Evolutionary conservation across 2,329 filamentous ascomycete species (phyloP), one percentile per base, ranked within the genome.

Genomic region (Penicillium brevicompactum): DNA sequence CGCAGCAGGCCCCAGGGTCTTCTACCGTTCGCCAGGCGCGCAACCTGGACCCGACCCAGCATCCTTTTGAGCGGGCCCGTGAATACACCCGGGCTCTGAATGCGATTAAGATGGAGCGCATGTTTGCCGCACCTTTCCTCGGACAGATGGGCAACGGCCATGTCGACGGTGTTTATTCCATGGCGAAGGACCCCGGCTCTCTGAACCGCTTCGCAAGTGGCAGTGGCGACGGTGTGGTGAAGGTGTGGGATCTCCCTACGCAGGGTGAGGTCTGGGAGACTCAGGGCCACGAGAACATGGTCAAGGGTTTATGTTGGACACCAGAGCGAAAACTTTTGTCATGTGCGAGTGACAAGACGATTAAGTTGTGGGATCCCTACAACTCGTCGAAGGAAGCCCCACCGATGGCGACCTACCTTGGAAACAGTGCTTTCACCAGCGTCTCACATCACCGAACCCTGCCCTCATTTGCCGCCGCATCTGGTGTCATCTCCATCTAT

Each of bases 341-440:
- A 1, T 97, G 92, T 70, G 92, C 90, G 5, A 87, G 86, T 57
- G 94, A 99, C 75, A 86, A 87, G 63, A 89, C 90, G 4, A 84
- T 97, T 68, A 96, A 97, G 74, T 80, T 99, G 31, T 97, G 90
- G 76, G 92, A 97, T 67, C 92, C 93, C 1, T 95, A 95, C 73
- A 87, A 89, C 71, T 87, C 87, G 7, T 74, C 84, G 18, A 82
- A 82, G 56, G 85, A 87, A 49, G 79, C 87, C 13, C 80, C 86
- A n/a, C 92, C 92, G 0, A 77, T 90, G 50, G 87, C 90, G 32
- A 95, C 91, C 16, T 97, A 91, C 82, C 84, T 96, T 10, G 93
- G 94, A 32, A 80, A 84, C 46, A 87, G 86, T 48, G 90, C 91
- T 40, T 97, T 96, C 72, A 95, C 90, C 7, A 87, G 87, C 42